Percentiles rank a stretch among this genome's conserved stretches.
These are phyloP conservation scores for Suillus bovinus DNA, from an alignment of 768 basidiomycete genomes.

Conservation along the genomic window DNA sequence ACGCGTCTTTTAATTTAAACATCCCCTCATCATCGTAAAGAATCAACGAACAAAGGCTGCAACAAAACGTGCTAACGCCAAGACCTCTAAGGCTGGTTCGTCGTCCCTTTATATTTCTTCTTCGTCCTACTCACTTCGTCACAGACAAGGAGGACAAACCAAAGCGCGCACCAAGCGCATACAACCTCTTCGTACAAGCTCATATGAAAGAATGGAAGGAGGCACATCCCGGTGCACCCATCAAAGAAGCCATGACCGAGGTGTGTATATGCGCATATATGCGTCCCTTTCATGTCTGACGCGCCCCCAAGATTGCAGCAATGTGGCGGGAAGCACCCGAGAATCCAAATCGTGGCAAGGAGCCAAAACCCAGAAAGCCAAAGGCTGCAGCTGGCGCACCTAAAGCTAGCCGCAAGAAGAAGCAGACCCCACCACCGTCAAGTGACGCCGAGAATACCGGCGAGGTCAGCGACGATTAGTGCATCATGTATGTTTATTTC, in stretches of 20 bases:
- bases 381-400: slow-evolving; percentile 32
- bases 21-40: slow-evolving; percentile 30
- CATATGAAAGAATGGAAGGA: slow-evolving; percentile 60
- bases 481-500: neutral
- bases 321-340: slow-evolving; percentile 61
- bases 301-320: slow-evolving; percentile 46
- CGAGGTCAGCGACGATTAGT: slow-evolving; percentile 25
- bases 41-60: slow-evolving; percentile 55
- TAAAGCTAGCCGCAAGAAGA: slow-evolving; percentile 13
- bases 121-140: slow-evolving; percentile 4
- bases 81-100: slow-evolving; percentile 40
- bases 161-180: slow-evolving; percentile 59
- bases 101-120: slow-evolving; percentile 10
- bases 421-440: slow-evolving; percentile 22
- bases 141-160: slow-evolving; percentile 45
- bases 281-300: slow-evolving; percentile 11
- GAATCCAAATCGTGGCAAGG: slow-evolving; percentile 63
- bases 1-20: neutral
- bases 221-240: slow-evolving; percentile 44
- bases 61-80: slow-evolving; percentile 52
- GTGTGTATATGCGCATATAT: slow-evolving; percentile 23
- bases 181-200: slow-evolving; percentile 57
- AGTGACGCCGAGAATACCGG: slow-evolving; percentile 24
- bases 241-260: slow-evolving; percentile 56
- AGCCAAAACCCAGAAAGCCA: slow-evolving; percentile 45